These are phyloP conservation scores for Ramalina peruviana DNA, from an alignment of 495 filamentous ascomycete species.

Conservation along the genomic window DNA sequence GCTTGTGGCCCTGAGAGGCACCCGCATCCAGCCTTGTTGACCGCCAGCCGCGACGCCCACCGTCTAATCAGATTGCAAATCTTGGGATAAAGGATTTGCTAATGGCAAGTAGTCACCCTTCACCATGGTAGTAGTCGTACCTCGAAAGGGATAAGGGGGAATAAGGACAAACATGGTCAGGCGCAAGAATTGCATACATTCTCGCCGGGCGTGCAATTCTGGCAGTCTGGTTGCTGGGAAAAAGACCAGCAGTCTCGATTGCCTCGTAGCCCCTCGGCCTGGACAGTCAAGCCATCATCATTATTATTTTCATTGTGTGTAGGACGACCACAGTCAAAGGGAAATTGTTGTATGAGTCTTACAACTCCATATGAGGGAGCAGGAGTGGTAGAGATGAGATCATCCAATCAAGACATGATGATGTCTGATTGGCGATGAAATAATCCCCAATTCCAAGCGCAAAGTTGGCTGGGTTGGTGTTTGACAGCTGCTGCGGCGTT, in stretches of 20 bases:
- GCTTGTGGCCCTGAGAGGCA: neutral
- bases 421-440: no score
- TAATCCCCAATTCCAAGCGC: no score
- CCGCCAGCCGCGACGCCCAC: slow-evolving; percentile 15
- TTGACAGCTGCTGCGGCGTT: no score
- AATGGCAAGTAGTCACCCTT: neutral
- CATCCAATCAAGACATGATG: no score
- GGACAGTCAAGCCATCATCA: no score
- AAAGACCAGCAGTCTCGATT: neutral
- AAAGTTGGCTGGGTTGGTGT: no score
- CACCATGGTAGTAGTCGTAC: neutral
- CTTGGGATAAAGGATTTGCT: slow-evolving; percentile 11
- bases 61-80: neutral
- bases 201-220: neutral
- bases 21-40: slow-evolving; percentile 16
- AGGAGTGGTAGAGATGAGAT: no score
- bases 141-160: no score
- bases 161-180: neutral
- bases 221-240: neutral
- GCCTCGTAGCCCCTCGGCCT: neutral
- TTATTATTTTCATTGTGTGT: no score
- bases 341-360: no score
- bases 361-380: no score
- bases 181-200: neutral
- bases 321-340: no score